Conservation (phyloP, 768 basidiomycete genomes). For the Jaapia argillacea region DNA sequence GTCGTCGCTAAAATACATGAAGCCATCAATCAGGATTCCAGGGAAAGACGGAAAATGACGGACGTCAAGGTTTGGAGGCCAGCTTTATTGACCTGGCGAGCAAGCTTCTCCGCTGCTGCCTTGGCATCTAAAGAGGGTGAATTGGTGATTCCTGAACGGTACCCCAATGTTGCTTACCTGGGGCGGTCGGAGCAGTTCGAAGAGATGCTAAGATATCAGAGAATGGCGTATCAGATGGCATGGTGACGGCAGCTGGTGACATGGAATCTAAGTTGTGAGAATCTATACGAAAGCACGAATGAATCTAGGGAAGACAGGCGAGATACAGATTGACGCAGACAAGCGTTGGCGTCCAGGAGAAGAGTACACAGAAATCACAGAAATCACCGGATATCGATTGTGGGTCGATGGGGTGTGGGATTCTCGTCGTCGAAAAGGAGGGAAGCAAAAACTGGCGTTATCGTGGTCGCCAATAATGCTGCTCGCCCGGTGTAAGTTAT, state of each 20-base stretch:
- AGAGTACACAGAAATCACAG: too few species aligned
- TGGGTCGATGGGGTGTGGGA: too few species aligned
- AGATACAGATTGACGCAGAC: too few species aligned
- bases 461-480: too few species aligned
- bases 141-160: slow-evolving; percentile 5
- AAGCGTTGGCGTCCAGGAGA: too few species aligned
- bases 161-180: slow-evolving; percentile 27
- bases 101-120: slow-evolving; percentile 72
- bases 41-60: slow-evolving; percentile 12
- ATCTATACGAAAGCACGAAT: too few species aligned
- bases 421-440: too few species aligned
- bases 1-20: slow-evolving; percentile 39
- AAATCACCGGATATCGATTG: too few species aligned
- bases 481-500: too few species aligned
- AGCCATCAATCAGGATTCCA: slow-evolving; percentile 9
- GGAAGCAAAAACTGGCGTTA: too few species aligned
- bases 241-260: not conserved
- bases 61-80: slow-evolving; percentile 58
- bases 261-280: too few species aligned
- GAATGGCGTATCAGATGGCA: not conserved
- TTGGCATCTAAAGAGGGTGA: slow-evolving; percentile 53
- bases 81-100: slow-evolving; percentile 55
- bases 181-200: slow-evolving; percentile 50
- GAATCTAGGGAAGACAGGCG: too few species aligned
- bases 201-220: slow-evolving; percentile 30